Evolutionary conservation across 108 stramenopile genomes (phyloP).

Genomic region (Asterionellopsis glacialis): DNA sequence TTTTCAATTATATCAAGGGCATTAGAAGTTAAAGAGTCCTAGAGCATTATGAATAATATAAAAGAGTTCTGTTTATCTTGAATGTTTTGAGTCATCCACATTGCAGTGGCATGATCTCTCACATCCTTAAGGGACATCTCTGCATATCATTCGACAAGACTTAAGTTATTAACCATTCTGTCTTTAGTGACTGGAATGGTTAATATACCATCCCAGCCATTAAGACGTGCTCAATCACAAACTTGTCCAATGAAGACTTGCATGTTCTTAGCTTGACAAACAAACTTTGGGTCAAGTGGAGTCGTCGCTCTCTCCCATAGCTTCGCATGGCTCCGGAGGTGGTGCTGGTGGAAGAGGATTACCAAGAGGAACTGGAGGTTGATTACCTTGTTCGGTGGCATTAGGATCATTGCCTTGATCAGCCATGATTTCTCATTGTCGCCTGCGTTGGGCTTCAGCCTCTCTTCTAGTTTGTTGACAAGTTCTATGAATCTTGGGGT

Average conservation of each 20-base stretch:
- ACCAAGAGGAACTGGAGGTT: too few species aligned
- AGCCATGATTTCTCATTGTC: too few species aligned
- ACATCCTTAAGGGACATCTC: background rate
- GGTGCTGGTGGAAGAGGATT: too few species aligned
- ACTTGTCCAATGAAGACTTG: constrained; percentile 1
- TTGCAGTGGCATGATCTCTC: background rate
- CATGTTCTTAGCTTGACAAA: background rate
- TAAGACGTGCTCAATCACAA: background rate
- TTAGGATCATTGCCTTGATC: too few species aligned
- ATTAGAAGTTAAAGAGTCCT: constrained; percentile 3
- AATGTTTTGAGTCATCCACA: background rate
- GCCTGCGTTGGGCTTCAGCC: too few species aligned
- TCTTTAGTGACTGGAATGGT: background rate
- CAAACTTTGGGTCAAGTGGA: too few species aligned
- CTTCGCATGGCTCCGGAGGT: too few species aligned
- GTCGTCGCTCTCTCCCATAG: too few species aligned
- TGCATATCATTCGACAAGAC: constrained; percentile 2
- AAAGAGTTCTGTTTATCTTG: constrained; percentile 2
- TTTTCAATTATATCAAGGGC: background rate
- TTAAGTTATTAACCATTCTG: background rate
- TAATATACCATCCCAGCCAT: background rate
- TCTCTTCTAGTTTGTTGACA: too few species aligned
- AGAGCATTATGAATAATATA: background rate
- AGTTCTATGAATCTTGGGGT: too few species aligned
- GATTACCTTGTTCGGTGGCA: too few species aligned